Percentiles rank a stretch among this genome's conserved stretches.
Evolutionary conservation across 495 filamentous ascomycete species (phyloP).

Genomic region (Cladorrhinum samala): DNA sequence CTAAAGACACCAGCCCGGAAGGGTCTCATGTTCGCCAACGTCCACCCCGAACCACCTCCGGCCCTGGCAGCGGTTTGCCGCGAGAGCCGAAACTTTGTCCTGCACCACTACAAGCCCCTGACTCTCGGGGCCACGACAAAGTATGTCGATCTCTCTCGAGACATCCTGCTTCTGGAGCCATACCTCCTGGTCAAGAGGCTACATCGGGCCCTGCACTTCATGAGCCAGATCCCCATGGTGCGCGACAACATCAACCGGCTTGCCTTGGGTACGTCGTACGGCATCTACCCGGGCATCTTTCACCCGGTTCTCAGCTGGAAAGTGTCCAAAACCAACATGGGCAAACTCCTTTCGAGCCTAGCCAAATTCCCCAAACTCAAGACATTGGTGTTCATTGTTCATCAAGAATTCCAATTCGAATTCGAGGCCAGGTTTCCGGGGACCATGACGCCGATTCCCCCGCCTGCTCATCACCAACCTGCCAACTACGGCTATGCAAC

Average conservation of each 20-base stretch:
- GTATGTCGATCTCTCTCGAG: constrained; percentile 40
- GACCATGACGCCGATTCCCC: constrained; percentile 23
- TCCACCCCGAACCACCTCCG: constrained; percentile 42
- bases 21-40: constrained; percentile 44
- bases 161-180: constrained; percentile 45
- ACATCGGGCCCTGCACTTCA: constrained; percentile 40
- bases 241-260: constrained; percentile 37
- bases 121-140: constrained; percentile 42
- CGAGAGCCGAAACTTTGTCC: constrained; percentile 42
- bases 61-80: constrained; percentile 41
- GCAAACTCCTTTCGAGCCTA: constrained; percentile 36
- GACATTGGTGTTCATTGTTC: constrained; percentile 40
- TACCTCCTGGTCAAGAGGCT: constrained; percentile 45
- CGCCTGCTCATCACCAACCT: not conserved
- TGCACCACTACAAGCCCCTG: constrained; percentile 43
- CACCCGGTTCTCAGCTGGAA: constrained; percentile 42
- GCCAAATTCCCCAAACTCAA: constrained; percentile 38
- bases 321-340: constrained; percentile 44
- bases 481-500: not conserved
- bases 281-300: constrained; percentile 39
- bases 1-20: constrained; percentile 34
- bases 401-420: constrained; percentile 44
- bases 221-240: constrained; percentile 42
- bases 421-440: constrained; percentile 33
- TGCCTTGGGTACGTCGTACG: constrained; percentile 44